Evolutionary conservation across 345 rosid genomes (phyloP).

Genomic region (Stellera chamaejasme): DNA sequence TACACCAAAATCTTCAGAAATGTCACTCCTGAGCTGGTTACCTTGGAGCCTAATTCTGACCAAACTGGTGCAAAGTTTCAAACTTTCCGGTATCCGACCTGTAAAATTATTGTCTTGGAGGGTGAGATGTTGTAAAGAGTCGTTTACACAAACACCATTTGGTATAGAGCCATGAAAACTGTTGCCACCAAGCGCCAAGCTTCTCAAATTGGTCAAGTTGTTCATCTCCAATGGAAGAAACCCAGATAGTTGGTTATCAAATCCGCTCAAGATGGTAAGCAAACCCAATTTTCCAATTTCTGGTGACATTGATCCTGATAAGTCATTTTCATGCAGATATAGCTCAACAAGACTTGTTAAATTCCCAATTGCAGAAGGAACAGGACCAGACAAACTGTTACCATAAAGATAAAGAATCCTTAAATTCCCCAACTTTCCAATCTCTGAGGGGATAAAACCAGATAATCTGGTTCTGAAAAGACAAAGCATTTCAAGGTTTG

Average conservation of each 20-base stretch:
- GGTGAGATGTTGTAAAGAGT: conserved; percentile 17
- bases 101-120: conserved; percentile 19
- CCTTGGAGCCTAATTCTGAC: conserved; percentile 21
- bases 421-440: conserved; percentile 35
- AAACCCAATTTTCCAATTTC: conserved; percentile 10
- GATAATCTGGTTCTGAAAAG: conserved; percentile 33
- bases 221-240: conserved; percentile 19
- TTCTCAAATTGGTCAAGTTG: conserved; percentile 15
- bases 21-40: conserved; percentile 20
- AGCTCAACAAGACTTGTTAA: conserved; percentile 7
- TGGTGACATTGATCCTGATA: conserved; percentile 12
- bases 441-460: conserved; percentile 38
- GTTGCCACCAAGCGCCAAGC: conserved; percentile 17
- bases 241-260: conserved; percentile 15
- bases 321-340: conserved; percentile 5
- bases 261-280: conserved; percentile 14
- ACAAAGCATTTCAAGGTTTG: conserved; percentile 21
- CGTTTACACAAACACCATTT: conserved; percentile 15
- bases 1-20: conserved; percentile 16
- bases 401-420: conserved; percentile 27
- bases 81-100: conserved; percentile 24
- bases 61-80: conserved; percentile 17
- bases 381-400: conserved; percentile 42
- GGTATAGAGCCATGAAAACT: conserved; percentile 24
- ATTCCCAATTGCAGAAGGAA: conserved; percentile 42